phyloP scores from a whole-genome alignment of 2,329 filamentous ascomycete species.

The Cryphonectria radicalis region DNA sequence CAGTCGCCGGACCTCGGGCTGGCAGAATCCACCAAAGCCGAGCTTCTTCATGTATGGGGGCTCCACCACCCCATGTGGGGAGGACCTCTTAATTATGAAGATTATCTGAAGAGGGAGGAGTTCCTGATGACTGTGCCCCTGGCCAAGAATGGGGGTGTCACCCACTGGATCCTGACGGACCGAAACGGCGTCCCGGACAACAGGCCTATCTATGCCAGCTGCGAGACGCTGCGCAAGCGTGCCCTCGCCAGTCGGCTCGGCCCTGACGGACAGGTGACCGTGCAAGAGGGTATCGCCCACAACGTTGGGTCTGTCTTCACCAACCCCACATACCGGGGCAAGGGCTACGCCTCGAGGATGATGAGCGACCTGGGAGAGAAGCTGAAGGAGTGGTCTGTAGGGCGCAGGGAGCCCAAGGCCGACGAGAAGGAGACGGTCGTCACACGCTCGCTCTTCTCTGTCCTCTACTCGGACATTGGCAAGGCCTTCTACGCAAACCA shows the following conservation, averaged over 20 bases:
- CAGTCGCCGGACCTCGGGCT: constrained; percentile 50
- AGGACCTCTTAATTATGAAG: constrained; percentile 54
- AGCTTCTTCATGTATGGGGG: constrained; percentile 59
- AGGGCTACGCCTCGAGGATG: constrained; percentile 80
- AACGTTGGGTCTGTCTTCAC: constrained; percentile 84
- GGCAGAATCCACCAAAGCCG: constrained; percentile 58
- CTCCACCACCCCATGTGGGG: constrained; percentile 64
- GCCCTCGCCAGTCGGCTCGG: constrained; percentile 50
- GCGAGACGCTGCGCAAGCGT: constrained; percentile 66
- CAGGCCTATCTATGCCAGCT: constrained; percentile 64
- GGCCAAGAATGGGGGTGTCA: constrained; percentile 61
- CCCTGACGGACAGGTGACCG: constrained; percentile 38
- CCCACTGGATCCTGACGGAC: constrained; percentile 67
- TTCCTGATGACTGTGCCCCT: constrained; percentile 63
- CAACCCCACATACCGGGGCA: constrained; percentile 66
- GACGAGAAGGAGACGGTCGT: constrained; percentile 35
- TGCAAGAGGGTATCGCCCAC: constrained; percentile 66
- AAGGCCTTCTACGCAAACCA: constrained; percentile 77
- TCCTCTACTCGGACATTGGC: constrained; percentile 87
- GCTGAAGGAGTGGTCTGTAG: constrained; percentile 41
- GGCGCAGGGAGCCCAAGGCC: constrained; percentile 26
- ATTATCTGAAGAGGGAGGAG: constrained; percentile 64
- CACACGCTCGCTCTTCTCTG: constrained; percentile 65
- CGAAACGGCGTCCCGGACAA: constrained; percentile 40
- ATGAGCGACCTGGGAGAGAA: constrained; percentile 63